These are phyloP conservation scores for Mycena vitilis DNA, from an alignment of 768 basidiomycete genomes.

Conservation along the genomic window DNA sequence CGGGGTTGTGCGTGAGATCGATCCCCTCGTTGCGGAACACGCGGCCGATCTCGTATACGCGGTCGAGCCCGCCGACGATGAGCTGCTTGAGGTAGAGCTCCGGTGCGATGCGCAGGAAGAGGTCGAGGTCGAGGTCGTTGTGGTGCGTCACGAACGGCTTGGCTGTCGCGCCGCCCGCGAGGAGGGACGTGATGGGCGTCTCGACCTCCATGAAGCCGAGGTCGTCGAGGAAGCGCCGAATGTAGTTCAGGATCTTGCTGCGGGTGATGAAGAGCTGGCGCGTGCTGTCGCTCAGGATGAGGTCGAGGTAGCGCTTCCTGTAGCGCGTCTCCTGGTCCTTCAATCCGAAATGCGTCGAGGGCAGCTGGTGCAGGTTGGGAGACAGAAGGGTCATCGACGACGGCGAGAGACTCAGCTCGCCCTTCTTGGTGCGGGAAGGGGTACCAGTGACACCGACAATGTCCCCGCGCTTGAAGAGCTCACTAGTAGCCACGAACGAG, in stretches of 20 bases:
- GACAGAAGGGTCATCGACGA: slow-evolving; percentile 87
- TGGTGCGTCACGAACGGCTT: slow-evolving; percentile 99
- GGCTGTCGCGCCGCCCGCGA: slow-evolving; percentile 97
- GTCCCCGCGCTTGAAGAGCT: slow-evolving; percentile 94
- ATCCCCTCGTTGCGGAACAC: slow-evolving; percentile 99
- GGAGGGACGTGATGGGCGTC: slow-evolving; percentile 97
- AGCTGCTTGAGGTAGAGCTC: slow-evolving; percentile 99
- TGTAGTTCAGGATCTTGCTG: slow-evolving; percentile 90
- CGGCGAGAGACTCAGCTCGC: slow-evolving; percentile 92
- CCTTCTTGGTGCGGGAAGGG: slow-evolving; percentile 94
- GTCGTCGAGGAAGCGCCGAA: slow-evolving; percentile 89
- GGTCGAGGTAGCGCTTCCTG: slow-evolving; percentile 98
- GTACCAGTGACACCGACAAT: slow-evolving; percentile 92
- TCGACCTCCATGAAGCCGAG: slow-evolving; percentile 99
- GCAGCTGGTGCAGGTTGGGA: slow-evolving; percentile 96
- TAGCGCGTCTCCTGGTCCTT: slow-evolving; percentile 98
- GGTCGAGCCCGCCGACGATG: slow-evolving; percentile 95
- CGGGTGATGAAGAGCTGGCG: slow-evolving; percentile 93
- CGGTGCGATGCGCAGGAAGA: slow-evolving; percentile 97
- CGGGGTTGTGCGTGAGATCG: slow-evolving; percentile 98
- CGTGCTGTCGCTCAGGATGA: slow-evolving; percentile 92
- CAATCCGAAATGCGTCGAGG: slow-evolving; percentile 91
- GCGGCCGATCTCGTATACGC: slow-evolving; percentile 98
- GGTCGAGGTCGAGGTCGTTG: slow-evolving; percentile 96
- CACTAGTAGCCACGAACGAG: slow-evolving; percentile 78